Percentiles rank a stretch among this genome's conserved stretches.
Conservation (phyloP, 257 asterid genomes). For the Mentha longifolia region DNA sequence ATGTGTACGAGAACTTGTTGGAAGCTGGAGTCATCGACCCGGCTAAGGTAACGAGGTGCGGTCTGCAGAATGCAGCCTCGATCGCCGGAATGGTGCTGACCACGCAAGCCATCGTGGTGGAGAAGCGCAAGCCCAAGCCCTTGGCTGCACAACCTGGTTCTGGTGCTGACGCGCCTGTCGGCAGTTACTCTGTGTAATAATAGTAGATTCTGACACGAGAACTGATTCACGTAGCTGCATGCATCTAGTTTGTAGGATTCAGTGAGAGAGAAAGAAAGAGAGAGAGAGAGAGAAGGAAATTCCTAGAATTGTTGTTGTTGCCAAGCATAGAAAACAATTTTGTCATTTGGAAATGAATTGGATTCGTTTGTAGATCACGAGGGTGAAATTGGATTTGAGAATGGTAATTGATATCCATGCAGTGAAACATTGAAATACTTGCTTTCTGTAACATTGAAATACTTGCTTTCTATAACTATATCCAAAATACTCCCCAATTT, state of each 20-base stretch:
- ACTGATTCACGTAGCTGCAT: not conserved
- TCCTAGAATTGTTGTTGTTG: not conserved
- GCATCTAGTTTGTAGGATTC: conserved; percentile 3
- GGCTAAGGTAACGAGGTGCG: conserved; percentile 95
- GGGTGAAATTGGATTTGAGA: not conserved
- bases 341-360: conserved; percentile 10
- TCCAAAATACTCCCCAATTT: too few species aligned
- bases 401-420: too few species aligned
- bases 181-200: conserved; percentile 53
- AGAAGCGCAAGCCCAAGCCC: conserved; percentile 72
- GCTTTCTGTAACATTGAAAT: too few species aligned
- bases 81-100: conserved; percentile 99
- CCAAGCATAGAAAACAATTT: conserved; percentile 7
- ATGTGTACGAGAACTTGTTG: conserved; percentile 73
- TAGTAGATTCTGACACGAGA: not conserved
- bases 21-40: conserved; percentile 94
- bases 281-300: not conserved
- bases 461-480: too few species aligned
- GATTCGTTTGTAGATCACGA: not conserved
- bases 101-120: conserved; percentile 96
- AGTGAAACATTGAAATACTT: too few species aligned
- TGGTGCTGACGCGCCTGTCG: conserved; percentile 32
- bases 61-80: conserved; percentile 85
- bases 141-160: conserved; percentile 48
- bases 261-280: not conserved